Evolutionary conservation across 495 filamentous ascomycete species (phyloP).

Genomic region (Xylaria telfairii): DNA sequence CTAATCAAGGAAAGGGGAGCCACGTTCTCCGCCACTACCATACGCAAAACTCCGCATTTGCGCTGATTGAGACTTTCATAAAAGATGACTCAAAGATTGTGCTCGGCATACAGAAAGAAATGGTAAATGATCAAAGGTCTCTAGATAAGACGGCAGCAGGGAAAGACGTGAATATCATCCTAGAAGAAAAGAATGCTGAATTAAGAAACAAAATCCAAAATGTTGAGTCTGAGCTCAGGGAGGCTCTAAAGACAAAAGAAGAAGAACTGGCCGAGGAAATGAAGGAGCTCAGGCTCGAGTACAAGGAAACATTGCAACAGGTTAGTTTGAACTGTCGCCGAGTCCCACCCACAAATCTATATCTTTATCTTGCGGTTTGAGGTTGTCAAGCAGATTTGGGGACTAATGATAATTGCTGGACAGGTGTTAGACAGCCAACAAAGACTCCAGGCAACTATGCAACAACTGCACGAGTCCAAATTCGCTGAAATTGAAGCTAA

Average conservation of each 20-base stretch:
- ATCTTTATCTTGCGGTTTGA: neutral
- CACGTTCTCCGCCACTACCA: neutral
- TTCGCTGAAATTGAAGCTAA: neutral
- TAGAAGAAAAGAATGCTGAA: neutral
- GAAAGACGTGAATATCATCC: neutral
- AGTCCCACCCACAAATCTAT: neutral
- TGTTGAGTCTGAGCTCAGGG: neutral
- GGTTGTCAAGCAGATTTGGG: neutral
- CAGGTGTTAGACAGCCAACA: neutral
- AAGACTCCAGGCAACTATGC: neutral
- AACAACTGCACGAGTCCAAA: neutral
- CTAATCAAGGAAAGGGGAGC: neutral
- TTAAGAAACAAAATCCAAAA: neutral
- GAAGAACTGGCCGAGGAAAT: constrained; percentile 11
- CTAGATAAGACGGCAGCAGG: neutral
- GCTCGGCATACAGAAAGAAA: constrained; percentile 1
- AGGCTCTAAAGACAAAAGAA: constrained; percentile 2
- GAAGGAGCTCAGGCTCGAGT: neutral
- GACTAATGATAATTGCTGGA: neutral
- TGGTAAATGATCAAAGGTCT: neutral
- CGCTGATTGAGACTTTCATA: neutral
- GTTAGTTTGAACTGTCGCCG: neutral
- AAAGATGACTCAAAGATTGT: constrained; percentile 4
- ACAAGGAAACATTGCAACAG: neutral
- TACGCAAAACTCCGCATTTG: neutral